Evolutionary conservation across 2,329 filamentous ascomycete species (phyloP), one percentile per base, ranked within the genome.

Genomic region (Chaetomium sp.): DNA sequence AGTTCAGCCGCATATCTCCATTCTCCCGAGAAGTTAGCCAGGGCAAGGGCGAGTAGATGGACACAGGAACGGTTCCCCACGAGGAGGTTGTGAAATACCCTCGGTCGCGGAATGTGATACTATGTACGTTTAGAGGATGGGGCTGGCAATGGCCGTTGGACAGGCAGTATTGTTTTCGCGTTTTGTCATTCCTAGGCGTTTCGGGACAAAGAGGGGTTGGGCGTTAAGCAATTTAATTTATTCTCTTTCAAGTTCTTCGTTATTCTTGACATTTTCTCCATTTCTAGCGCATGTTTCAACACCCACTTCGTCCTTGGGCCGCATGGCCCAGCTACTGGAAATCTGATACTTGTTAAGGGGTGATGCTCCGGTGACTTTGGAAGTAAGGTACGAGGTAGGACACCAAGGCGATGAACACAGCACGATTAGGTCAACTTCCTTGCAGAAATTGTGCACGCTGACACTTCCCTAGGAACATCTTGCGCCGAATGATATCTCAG

Each of bases 11-110:
- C 37, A 41, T 57, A 59, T 42, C 48, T 44, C 34, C 64, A 65
- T 43, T 63, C 63, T 14, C 60, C 63, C 0, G 74, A 75, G 48
- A 74, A 73, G 1, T 72, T 77, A 60, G 67, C 71, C 14, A 69
- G 68, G 19, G 62, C 70, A 48, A 67, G 70, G 45, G 70, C 69
- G 46, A 69, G 67, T 37, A 65, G 71, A 42, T 64, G 68, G 55
- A 66, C 67, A 14, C 68, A 71, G 53, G 76, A 79, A 60, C 71
- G 75, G 61, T 76, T 74, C 43, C 74, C 75, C 34, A 67, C 65
- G 6, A 61, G 68, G 51, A 49, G 53, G 53, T 53, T 64, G 43
- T 57, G 34, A 40, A 32, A 27, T 27, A 10, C 2, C 19, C 6
- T 19, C 8, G 41, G 14, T 11, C 7, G 12, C 32, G 33, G 34